These are phyloP conservation scores for Calvatia gigantea DNA, from an alignment of 768 basidiomycete species.

Conservation along the genomic window DNA sequence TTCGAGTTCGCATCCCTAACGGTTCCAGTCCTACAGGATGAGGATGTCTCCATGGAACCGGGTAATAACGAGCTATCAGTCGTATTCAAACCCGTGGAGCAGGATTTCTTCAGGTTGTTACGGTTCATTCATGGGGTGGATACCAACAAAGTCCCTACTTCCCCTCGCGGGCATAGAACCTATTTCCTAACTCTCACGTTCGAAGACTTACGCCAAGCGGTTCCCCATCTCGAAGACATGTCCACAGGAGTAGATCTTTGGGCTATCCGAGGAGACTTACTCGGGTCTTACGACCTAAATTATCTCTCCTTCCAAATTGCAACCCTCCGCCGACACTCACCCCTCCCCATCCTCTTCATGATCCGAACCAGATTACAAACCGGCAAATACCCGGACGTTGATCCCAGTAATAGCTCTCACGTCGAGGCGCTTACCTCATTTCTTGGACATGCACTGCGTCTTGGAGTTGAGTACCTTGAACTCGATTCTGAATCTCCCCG, in stretches of 20 bases:
- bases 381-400: conserved; percentile 62
- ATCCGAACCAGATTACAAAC: conserved; percentile 71
- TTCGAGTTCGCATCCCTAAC: conserved; percentile 68
- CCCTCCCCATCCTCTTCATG: conserved; percentile 73
- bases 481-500: conserved; percentile 62
- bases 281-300: conserved; percentile 36
- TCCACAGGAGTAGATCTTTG: conserved; percentile 68
- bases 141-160: conserved; percentile 44
- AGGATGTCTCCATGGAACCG: conserved; percentile 15
- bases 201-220: conserved; percentile 58
- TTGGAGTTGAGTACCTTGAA: conserved; percentile 76
- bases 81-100: conserved; percentile 30
- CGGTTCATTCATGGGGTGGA: conserved; percentile 59
- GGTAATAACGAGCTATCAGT: conserved; percentile 17
- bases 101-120: conserved; percentile 67
- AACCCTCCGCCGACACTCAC: conserved; percentile 55
- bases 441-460: conserved; percentile 44
- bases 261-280: conserved; percentile 72
- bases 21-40: conserved; percentile 20
- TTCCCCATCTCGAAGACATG: conserved; percentile 53
- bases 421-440: conserved; percentile 53
- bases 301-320: conserved; percentile 69
- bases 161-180: conserved; percentile 40
- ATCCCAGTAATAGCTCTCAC: conserved; percentile 44
- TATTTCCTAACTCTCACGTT: conserved; percentile 76